Evolutionary conservation across 2,329 filamentous ascomycete genomes (phyloP).

Genomic region (Fusarium camptoceras): DNA sequence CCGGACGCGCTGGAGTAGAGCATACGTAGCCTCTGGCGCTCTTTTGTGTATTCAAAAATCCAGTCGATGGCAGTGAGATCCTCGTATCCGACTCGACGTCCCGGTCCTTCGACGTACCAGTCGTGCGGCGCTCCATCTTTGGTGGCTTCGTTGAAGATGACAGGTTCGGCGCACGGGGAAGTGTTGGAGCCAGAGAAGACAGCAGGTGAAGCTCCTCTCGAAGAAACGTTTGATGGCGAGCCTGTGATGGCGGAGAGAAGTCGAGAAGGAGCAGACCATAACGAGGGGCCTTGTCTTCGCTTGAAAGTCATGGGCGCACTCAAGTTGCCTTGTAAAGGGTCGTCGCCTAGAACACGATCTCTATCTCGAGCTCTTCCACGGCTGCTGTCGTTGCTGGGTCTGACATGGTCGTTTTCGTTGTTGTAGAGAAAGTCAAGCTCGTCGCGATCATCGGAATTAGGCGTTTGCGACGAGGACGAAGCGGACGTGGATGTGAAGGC

Average conservation of each 20-base stretch:
- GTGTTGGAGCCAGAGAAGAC: constrained; percentile 26
- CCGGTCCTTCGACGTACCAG: constrained; percentile 92
- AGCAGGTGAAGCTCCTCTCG: constrained; percentile 38
- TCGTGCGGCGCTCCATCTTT: constrained; percentile 70
- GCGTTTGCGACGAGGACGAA: constrained; percentile 48
- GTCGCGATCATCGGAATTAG: constrained; percentile 57
- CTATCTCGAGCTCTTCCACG: constrained; percentile 20
- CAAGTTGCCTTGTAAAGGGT: constrained; percentile 65
- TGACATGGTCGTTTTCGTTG: neutral
- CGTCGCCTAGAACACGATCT: constrained; percentile 61
- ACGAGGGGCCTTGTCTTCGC: constrained; percentile 69
- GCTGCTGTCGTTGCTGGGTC: constrained; percentile 45
- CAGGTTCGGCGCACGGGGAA: constrained; percentile 23
- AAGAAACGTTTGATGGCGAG: constrained; percentile 27
- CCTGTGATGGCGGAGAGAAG: constrained; percentile 62
- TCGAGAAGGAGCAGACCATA: constrained; percentile 60
- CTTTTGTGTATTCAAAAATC: constrained; percentile 99
- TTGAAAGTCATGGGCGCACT: constrained; percentile 75
- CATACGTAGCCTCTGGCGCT: constrained; percentile 86
- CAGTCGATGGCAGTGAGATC: constrained; percentile 98
- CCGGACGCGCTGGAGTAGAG: constrained; percentile 77
- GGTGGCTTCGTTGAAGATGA: constrained; percentile 38
- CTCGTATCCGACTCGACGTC: constrained; percentile 91
- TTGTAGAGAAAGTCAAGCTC: constrained; percentile 59
- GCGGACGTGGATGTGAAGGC: constrained; percentile 51